Base-by-base conservation (phyloP, 2,329 filamentous ascomycete species). In the Coniochaeta sp. region DNA sequence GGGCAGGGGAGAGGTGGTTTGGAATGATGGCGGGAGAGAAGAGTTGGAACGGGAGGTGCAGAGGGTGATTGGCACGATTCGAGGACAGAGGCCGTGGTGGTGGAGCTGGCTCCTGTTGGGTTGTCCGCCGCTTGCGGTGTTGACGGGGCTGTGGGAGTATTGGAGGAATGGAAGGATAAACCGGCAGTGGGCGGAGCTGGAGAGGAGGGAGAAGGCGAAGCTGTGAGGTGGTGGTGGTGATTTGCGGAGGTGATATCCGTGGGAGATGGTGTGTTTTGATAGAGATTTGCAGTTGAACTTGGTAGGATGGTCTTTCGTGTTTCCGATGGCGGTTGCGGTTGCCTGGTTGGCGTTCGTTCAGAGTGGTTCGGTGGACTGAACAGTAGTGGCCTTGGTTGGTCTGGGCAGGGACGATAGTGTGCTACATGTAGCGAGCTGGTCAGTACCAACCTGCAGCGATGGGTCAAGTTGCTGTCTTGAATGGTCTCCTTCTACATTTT, bases 1-100 rank as follows among this genome's bases (percentile, higher is more conserved):
- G 50, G 85, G 85, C 6, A 82, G 81, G 56, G 93, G 93, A 0
- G 82, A 92, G 3, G 91, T 97, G 36, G 82, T 99, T 26, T 95
- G 90, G 90, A 99, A 99, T 75, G 93, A 98, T 75, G 85, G 84
- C 2, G 85, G 85, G 55, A 87, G 80, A 69, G 86, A 86, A 38
- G 85, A 91, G 63, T 73, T 99, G 69, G 82, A 84, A 73, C 73
- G 70, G 58, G 86, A 91, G 72, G 77, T 98, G 12, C 79, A 81
- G 58, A 78, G 76, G 62, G 89, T 87, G 8, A 85, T 98, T 77
- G 70, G 68, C 4, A 80, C 81, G 62, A 76, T 97, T 40, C 80
- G 79, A 67, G 77, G 69, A 54, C 74, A 76, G 19, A 95, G 89
- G 72, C 90, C 91, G 7, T 74, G 77, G 63, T 96, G 91, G 91